Evolutionary conservation across 2,329 filamentous ascomycete species (phyloP), one percentile per base, ranked within the genome.

Genomic region (Aspergillus awamori): DNA sequence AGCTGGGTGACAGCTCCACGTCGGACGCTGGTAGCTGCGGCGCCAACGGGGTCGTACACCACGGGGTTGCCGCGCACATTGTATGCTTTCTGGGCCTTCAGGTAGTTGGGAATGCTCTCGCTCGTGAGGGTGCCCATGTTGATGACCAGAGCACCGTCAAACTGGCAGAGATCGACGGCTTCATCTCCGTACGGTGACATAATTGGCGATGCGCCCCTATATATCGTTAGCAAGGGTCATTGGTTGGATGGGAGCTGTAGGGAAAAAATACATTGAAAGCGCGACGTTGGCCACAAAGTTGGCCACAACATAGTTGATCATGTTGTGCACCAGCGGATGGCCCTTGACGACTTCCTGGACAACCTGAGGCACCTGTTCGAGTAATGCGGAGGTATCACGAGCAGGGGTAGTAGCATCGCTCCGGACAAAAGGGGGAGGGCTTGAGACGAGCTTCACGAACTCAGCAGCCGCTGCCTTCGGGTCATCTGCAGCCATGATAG

Each of bases 261-360:
- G 43, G 13, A 20, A 8, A 8, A 67, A 75, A 71, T 67, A 81
- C 79, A 96, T 84, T 36, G 89, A 87, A 15, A 97, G 84, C 41
- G 92, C 92, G 3, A 97, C 89, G 72, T 96, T 97, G 56, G 95
- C 94, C 15, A 93, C 91, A 70, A 98, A 91, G 78, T 97, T 97
- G 72, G 97, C 93, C 22, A 97, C 94, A 0, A 98, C 94, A 56
- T 93, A 83, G 74, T 98, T 98, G 57, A 95, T 98, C 92, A 98
- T 98, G 78, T 97, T 97, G 79, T 98, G 94, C 54, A 90, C 90
- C 22, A 98, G 83, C 0, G 93, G 93, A 59, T 85, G 88, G 47
- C 78, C 82, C 2, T 81, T 74, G 5, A 85, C 85, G 52, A 97
- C 84, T 5, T 82, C 81, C 61, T 80, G 81, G 47, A 96, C 81